phyloP scores from a whole-genome alignment of 345 rosid genomes.

The Salix koriyanagi region DNA sequence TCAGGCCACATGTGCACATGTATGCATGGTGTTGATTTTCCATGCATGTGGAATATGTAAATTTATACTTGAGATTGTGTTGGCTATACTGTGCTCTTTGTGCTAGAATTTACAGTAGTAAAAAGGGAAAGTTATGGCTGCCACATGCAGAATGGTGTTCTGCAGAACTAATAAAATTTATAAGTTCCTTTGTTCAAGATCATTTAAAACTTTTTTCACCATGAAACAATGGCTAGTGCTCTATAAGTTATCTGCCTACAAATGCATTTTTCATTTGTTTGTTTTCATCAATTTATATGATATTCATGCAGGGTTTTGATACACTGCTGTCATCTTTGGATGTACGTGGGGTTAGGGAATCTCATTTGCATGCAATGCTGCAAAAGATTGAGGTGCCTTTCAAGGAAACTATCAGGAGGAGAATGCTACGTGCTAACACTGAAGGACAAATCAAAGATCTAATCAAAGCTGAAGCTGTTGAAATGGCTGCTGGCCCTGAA shows the following conservation, averaged over 20 bases:
- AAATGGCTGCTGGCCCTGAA: conserved; percentile 17
- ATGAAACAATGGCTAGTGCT: background rate
- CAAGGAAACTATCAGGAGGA: conserved; percentile 55
- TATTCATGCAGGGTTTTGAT: conserved; percentile 58
- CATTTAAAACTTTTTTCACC: background rate
- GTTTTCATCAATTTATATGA: background rate
- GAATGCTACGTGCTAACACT: background rate
- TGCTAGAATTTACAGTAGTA: background rate
- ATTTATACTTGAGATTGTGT: background rate
- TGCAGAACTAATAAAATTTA: background rate
- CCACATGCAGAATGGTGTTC: conserved; percentile 1
- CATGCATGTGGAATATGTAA: background rate
- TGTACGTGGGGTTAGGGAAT: conserved; percentile 76
- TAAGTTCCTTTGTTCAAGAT: background rate
- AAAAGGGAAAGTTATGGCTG: background rate
- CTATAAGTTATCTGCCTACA: background rate
- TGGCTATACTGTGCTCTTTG: background rate
- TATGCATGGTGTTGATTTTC: conserved; percentile 7
- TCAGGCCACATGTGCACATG: background rate
- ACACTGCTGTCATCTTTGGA: conserved; percentile 62
- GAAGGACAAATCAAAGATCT: conserved; percentile 8
- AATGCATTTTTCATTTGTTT: background rate
- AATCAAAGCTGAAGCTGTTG: conserved; percentile 31
- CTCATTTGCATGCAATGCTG: conserved; percentile 64
- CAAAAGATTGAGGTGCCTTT: conserved; percentile 64